phyloP scores from a whole-genome alignment of 2,329 filamentous ascomycete species.

The Fusarium anthophilum region DNA sequence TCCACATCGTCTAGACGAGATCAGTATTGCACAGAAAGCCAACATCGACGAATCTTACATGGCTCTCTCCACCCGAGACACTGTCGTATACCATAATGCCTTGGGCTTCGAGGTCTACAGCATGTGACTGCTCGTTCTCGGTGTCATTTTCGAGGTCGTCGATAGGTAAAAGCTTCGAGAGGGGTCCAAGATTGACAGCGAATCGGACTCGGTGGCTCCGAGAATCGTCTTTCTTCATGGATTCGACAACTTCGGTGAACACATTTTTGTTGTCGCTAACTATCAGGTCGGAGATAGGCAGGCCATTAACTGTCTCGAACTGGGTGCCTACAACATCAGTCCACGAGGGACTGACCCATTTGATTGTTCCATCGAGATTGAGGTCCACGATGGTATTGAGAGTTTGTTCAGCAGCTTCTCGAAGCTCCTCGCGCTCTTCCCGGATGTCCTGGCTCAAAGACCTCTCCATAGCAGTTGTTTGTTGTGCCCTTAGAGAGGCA shows the following conservation, averaged over 20 bases:
- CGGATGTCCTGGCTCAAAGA: constrained; percentile 89
- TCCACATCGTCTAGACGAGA: constrained; percentile 90
- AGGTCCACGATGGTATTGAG: constrained; percentile 96
- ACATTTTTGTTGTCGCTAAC: constrained; percentile 79
- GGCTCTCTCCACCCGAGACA: constrained; percentile 84
- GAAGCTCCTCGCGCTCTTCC: constrained; percentile 91
- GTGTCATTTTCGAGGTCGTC: constrained; percentile 53
- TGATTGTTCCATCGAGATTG: constrained; percentile 86
- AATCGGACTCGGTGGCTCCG: constrained; percentile 91
- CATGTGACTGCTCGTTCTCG: constrained; percentile 50
- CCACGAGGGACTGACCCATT: constrained; percentile 98
- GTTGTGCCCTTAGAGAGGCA: constrained; percentile 60
- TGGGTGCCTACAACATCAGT: constrained; percentile 87
- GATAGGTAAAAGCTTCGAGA: constrained; percentile 69
- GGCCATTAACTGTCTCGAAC: constrained; percentile 76
- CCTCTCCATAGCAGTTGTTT: constrained; percentile 65
- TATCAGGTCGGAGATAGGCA: constrained; percentile 81
- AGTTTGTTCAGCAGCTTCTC: constrained; percentile 94
- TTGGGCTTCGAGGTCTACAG: constrained; percentile 89
- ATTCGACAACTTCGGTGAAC: constrained; percentile 85
- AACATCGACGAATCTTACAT: constrained; percentile 69
- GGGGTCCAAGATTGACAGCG: constrained; percentile 73
- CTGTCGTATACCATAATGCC: constrained; percentile 98
- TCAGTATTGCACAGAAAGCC: constrained; percentile 39
- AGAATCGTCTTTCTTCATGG: constrained; percentile 92